Evolutionary conservation across 257 asterid genomes (phyloP).

Genomic region (Salvia rosmarinus): DNA sequence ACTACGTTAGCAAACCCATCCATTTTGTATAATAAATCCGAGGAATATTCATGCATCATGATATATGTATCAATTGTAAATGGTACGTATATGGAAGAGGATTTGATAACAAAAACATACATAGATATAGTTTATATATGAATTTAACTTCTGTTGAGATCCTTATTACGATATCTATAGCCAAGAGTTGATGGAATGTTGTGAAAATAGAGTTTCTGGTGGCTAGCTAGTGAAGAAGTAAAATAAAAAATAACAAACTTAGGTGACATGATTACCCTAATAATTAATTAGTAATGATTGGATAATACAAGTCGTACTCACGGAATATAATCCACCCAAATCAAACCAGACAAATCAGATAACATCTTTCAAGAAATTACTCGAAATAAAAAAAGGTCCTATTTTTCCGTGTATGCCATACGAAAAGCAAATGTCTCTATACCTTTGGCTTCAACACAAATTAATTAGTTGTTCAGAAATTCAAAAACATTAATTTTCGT

Average conservation of each 20-base stretch:
- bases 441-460: constrained; percentile 43
- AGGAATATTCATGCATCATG: too few species aligned
- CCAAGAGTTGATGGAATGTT: neutral
- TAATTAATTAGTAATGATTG: constrained; percentile 48
- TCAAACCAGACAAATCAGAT: constrained; percentile 18
- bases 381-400: constrained; percentile 29
- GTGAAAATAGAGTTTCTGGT: neutral
- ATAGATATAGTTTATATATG: too few species aligned
- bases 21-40: too few species aligned
- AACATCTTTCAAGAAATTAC: constrained; percentile 37
- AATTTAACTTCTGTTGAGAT: too few species aligned
- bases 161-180: neutral
- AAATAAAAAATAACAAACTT: neutral
- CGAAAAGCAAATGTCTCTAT: constrained; percentile 48
- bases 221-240: neutral
- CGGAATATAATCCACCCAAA: constrained; percentile 42
- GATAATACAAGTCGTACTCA: constrained; percentile 34
- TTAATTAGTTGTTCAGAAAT: neutral
- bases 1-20: too few species aligned
- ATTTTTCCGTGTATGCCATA: constrained; percentile 27
- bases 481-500: constrained; percentile 6
- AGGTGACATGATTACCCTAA: neutral
- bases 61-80: too few species aligned
- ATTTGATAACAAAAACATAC: too few species aligned
- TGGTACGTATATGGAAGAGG: too few species aligned